Base-by-base conservation (phyloP, 768 basidiomycete species). In the Lentinula raphanica region DNA sequence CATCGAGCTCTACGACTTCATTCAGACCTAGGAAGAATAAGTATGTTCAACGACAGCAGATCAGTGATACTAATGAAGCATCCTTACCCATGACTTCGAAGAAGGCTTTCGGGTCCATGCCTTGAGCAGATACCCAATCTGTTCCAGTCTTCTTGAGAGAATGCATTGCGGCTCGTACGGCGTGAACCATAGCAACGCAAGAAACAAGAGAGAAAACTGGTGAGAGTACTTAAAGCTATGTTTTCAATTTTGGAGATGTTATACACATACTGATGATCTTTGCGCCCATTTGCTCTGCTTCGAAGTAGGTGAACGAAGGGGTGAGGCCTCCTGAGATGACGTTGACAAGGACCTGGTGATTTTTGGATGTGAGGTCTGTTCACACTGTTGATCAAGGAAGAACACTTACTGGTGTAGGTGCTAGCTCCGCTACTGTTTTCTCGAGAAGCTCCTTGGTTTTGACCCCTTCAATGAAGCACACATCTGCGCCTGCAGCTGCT, bases 401-500 rank as follows among this genome's bases (percentile, higher is more conserved):
- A 44, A 19, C 12, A 65, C 75, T 60, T 59, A 83, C 87, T 1
- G 88, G 88, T 63, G 86, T 89, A 4, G 88, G 88, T 5, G 84
- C 81, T 28, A 91, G 71, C 2, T 84, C 86, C 23, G 78, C 77
- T 46, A 91, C 84, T 9, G 88, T 88, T 1, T 74, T 74, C 57
- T 79, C 75, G 15, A 90, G 76, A 23, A 87, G 79, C 45, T 87
- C 83, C 46, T 83, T 78, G 1, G 82, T 86, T 68, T 82, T 82
- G 28, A 90, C 87, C 40, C 89, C 88, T 68, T 90, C 88, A 35
- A 90, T 89, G 71, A 91, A 92, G 69, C 87, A 90, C 12, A 88
- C 87, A 64, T 91, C 88, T 0, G 88, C 88, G 29, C 88, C 88
- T 9, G 80, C 85, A 58, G 85, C 85, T 0, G 86, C 80, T 8